Evolutionary conservation across 1,139 yeast species (phyloP).

Genomic region (Pichia sp.): DNA sequence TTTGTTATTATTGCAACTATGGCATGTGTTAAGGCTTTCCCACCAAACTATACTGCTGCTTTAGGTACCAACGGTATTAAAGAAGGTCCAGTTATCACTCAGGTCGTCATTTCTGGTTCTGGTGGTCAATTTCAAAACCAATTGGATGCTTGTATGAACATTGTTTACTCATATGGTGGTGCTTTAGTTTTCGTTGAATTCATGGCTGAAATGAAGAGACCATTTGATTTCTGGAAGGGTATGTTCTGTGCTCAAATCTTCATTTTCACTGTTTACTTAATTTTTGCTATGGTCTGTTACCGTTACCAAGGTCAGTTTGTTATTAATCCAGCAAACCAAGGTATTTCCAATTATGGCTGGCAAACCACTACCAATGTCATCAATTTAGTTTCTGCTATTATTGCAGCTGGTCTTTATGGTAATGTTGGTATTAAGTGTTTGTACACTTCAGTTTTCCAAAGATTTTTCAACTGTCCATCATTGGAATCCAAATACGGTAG

Average conservation of each 20-base stretch:
- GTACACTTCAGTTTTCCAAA: slow-evolving; percentile 30
- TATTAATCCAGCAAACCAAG: slow-evolving; percentile 36
- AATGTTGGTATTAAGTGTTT: slow-evolving; percentile 36
- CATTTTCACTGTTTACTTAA: slow-evolving; percentile 31
- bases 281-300: slow-evolving; percentile 35
- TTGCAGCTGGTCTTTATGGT: slow-evolving; percentile 38
- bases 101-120: slow-evolving; percentile 8
- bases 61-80: slow-evolving; percentile 17
- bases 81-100: slow-evolving; percentile 19
- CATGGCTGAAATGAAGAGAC: slow-evolving; percentile 38
- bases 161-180: slow-evolving; percentile 41
- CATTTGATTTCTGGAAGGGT: slow-evolving; percentile 39
- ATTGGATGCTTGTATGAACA: slow-evolving; percentile 34
- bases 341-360: slow-evolving; percentile 29
- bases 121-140: slow-evolving; percentile 23
- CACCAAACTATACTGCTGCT: slow-evolving; percentile 30
- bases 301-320: slow-evolving; percentile 35
- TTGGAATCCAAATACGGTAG: slow-evolving; percentile 28
- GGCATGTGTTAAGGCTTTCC: slow-evolving; percentile 29
- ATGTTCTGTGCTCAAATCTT: slow-evolving; percentile 35
- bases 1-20: slow-evolving; percentile 33
- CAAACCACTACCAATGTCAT: slow-evolving; percentile 36
- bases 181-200: slow-evolving; percentile 37
- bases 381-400: slow-evolving; percentile 30
- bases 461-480: slow-evolving; percentile 28